Base-by-base conservation (phyloP, 148 eudicot species). In the Silene conica region DNA sequence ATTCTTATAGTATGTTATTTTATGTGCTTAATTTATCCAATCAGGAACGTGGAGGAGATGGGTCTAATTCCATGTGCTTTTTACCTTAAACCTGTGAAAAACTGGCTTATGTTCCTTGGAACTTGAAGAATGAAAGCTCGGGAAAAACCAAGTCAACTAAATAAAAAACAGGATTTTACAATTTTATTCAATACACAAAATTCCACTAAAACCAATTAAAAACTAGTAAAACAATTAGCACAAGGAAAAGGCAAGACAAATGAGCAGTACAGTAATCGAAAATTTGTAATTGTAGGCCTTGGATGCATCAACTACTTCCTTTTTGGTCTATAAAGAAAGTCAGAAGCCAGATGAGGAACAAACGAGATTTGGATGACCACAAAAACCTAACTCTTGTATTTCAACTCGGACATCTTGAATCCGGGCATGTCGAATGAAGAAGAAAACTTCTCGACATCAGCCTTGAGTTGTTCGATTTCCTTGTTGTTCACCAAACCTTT, bases 401-500 rank as follows among this genome's bases (percentile, higher is more conserved):
- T 93, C 93, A 91, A 85, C 79, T 91, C 96, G 1, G 96, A 87
- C 83, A 82, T 69, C 73, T 82, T 80, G 86, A 94, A 94, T 0
- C 97, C 99, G 0, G 99, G 99, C 99, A 96, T 96, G 88, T 90
- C 99, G 10, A 84, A 96, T 6, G 90, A 86, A 63, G 91, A 73
- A 13, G 99, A 45, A 52, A 96, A 96, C 75, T 87, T 92, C 79
- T 96, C 99, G 1, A 96, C 99, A 52, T 96, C 97, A 5, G 84
- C 92, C 87, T 90, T 96, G 65, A 96, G 97, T 68, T 88, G 86
- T 54, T 89, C 92, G 12, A 92, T 79, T n/a, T 96, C 97, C 78
- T 89, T 89, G 92, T 96, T 96, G 88, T 92, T 84, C 69, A 89
- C 96, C 73, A 96, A 82, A 72, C 97, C 99, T 77, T 96, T 96